Evolutionary conservation across 2,329 filamentous ascomycete species (phyloP), one percentile per base, ranked within the genome.

Genomic region (Colletotrichum liriopes): DNA sequence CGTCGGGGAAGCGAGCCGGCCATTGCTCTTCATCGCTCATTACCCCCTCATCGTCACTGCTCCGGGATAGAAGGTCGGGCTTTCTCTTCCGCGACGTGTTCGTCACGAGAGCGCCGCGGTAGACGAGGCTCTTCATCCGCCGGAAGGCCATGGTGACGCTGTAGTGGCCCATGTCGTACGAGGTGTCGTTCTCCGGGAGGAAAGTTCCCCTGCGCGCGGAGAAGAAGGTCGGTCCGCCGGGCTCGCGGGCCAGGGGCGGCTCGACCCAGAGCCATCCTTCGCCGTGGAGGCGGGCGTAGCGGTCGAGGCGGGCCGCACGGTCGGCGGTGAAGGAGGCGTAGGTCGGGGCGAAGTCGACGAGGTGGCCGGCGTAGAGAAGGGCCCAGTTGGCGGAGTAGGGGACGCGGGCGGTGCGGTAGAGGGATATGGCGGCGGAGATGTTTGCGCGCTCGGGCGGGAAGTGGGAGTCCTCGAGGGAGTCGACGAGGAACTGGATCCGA

Each of bases 251-350:
- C 2, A 86, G 77, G 0, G 85, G 84, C 4, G 82, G 81, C 70
- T 87, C 85, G 65, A 83, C 84, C 84, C 84, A 87, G 16, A 86
- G 79, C 82, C 83, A 86, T 11, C 84, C 84, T 1, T 78, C 75
- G 2, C 85, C 85, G 73, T 84, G 72, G 14, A 73, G 54, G 5
- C 74, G 76, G 45, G 60, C 76, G 66, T 86, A 86, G 2, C 76
- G 77, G 67, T 84, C 82, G 14, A 86, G 79, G 32, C 83, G 80
- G 20, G 79, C 79, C 14, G 72, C 66, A 69, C 85, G 81, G 75
- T 85, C 80, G 5, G 56, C 26, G 29, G 81, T 80, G 77, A 86
- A 85, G 32, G 81, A 80, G 55, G 68, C 71, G 67, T 85, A 85
- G 7, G 77, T 78, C 2, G 78, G 76, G 41, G 81, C 84, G 11